These are phyloP conservation scores for Berkeleyomyces basicola DNA, from an alignment of 2,329 filamentous ascomycete species.

Conservation along the genomic window DNA sequence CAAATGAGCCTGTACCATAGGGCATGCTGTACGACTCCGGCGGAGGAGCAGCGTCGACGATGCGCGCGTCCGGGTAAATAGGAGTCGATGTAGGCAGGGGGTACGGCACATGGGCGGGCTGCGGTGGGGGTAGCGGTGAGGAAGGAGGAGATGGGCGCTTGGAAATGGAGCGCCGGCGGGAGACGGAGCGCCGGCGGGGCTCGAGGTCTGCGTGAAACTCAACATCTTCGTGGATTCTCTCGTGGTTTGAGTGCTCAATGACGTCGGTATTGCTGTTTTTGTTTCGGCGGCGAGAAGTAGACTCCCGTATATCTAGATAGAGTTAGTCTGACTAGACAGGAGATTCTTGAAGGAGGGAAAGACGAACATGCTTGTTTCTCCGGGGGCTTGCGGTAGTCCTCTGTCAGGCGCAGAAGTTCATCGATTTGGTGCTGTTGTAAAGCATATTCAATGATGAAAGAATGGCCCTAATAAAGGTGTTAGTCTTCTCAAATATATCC, in stretches of 20 bases:
- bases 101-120: conserved; percentile 8
- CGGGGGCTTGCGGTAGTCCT: conserved; percentile 50
- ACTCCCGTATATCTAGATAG: neutral
- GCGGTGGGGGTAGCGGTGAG: neutral
- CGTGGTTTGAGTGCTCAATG: conserved; percentile 9
- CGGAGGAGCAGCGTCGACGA: conserved; percentile 6
- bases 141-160: neutral
- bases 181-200: neutral
- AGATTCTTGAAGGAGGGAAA: neutral
- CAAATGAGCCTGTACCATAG: conserved; percentile 17
- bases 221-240: conserved; percentile 12
- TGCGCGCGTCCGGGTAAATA: conserved; percentile 7
- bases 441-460: conserved; percentile 67
- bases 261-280: conserved; percentile 7
- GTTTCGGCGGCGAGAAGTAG: conserved; percentile 2
- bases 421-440: conserved; percentile 85
- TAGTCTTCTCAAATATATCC: conserved; percentile 2
- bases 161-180: neutral
- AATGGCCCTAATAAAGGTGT: conserved; percentile 45
- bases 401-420: conserved; percentile 68
- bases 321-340: neutral
- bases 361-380: neutral
- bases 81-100: conserved; percentile 6
- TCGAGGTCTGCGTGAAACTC: conserved; percentile 3
- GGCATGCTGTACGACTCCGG: conserved; percentile 11